Evolutionary conservation across 2,329 filamentous ascomycete species (phyloP).

Genomic region (Cladosporium sp.): DNA sequence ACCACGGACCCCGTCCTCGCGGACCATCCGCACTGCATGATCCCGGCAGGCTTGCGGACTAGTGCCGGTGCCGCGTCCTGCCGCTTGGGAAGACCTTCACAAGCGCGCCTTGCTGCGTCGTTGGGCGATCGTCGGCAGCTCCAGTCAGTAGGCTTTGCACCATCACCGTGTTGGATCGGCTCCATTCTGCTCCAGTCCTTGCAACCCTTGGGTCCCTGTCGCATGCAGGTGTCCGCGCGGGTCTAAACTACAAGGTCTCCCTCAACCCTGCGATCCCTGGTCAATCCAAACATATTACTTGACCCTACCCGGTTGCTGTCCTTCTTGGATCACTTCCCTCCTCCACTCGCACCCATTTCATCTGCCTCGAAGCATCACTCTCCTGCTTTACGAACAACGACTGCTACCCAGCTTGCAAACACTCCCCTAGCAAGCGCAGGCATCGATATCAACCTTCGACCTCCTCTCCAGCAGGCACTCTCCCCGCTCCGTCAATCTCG

Average conservation of each 20-base stretch:
- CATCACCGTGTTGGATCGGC: too few species aligned
- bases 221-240: slow-evolving; percentile 5
- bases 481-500: neutral
- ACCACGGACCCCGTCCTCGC: neutral
- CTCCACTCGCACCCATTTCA: neutral
- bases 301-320: neutral
- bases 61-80: slow-evolving; percentile 7
- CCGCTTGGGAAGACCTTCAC: slow-evolving; percentile 1
- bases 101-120: neutral
- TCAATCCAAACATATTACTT: neutral
- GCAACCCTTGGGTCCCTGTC: slow-evolving; percentile 3
- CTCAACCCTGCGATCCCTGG: slow-evolving; percentile 1
- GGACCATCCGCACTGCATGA: neutral
- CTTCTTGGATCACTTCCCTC: neutral
- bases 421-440: neutral
- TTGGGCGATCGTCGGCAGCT: slow-evolving; percentile 8
- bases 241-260: slow-evolving; percentile 2
- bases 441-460: neutral
- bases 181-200: neutral
- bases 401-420: neutral
- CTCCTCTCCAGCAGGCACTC: neutral
- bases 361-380: neutral
- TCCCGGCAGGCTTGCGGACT: neutral
- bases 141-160: neutral
- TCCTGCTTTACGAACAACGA: neutral